A percentile compares a stretch with the other conserved stretches of the same genome.
phyloP scores from a whole-genome alignment of 495 filamentous ascomycete genomes.

The Penicillium ucsense region DNA sequence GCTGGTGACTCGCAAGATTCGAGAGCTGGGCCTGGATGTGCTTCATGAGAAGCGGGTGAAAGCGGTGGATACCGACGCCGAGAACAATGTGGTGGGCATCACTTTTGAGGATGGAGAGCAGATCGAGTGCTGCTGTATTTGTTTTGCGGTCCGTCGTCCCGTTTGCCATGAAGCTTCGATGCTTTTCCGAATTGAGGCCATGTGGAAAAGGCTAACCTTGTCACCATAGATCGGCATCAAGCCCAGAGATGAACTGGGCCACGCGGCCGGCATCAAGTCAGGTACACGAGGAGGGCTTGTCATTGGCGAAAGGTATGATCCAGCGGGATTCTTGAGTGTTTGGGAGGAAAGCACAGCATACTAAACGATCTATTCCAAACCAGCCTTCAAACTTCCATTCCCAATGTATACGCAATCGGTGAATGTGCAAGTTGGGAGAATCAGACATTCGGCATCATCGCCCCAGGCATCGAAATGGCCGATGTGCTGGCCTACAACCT shows the following conservation, averaged over 20 bases:
- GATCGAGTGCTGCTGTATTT: slow-evolving; percentile 75
- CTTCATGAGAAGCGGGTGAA: slow-evolving; percentile 70
- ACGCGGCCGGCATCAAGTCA: slow-evolving; percentile 60
- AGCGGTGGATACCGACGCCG: slow-evolving; percentile 56
- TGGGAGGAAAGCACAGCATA: not conserved
- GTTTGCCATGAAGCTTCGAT: slow-evolving; percentile 16
- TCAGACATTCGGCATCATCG: slow-evolving; percentile 89
- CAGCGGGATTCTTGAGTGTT: not conserved
- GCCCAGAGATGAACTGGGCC: slow-evolving; percentile 73
- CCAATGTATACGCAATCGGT: slow-evolving; percentile 81
- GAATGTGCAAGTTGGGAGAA: slow-evolving; percentile 94
- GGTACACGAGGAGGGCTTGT: slow-evolving; percentile 70
- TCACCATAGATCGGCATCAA: slow-evolving; percentile 61
- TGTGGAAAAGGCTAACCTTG: not conserved
- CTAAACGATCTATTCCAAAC: not conserved
- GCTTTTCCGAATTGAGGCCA: not conserved
- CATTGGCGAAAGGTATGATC: slow-evolving; percentile 46
- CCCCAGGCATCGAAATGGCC: slow-evolving; percentile 92
- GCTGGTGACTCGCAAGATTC: slow-evolving; percentile 78
- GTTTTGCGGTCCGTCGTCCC: slow-evolving; percentile 55
- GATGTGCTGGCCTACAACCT: slow-evolving; percentile 94
- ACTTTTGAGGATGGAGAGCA: slow-evolving; percentile 77
- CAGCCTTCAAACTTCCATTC: slow-evolving; percentile 57
- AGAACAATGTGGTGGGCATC: slow-evolving; percentile 64
- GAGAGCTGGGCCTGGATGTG: slow-evolving; percentile 73